Base-by-base conservation (phyloP, 228 moss, liverwort and hornwort species). In the Sphagnum fallax region DNA sequence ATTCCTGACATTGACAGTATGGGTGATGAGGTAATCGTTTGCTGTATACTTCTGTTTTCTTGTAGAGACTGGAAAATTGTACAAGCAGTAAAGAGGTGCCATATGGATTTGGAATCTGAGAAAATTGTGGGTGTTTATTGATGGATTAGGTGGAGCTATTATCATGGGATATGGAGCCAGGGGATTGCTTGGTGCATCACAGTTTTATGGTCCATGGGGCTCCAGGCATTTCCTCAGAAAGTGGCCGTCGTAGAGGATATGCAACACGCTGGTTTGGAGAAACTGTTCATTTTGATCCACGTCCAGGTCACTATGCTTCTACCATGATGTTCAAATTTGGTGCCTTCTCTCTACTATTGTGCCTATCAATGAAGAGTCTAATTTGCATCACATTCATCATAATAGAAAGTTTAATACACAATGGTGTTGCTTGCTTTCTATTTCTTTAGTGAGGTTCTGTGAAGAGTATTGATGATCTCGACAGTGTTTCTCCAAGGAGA, bases 201-300 rank as follows among this genome's bases (percentile, higher is more conserved):
- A 93, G 97, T 77, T 98, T 91, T 73, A 73, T 93, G 12, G 91
- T 98, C 67, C 97, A 98, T 79, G 97, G 97, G 60, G 90, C 97
- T 67, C 93, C 97, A 51, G 97, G 97, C 65, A 86, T 98, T 75
- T 88, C 89, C 65, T 66, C 87, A 9, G 80, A 75, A 69, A 87
- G 82, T 78, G 78, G 72, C 65, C 90, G 97, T 16, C 93, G 97
- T 48, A 85, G 97, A 66, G 97, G 88, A 5, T 98, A 98, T 77
- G 93, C 88, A 76, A 93, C 97, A 61, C 97, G 97, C 58, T 98
- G 93, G 93, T 90, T 92, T 62, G 97, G 97, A 64, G 93, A 98
- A 69, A 73, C 76, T 63, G 93, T 93, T 59, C 65, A 72, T 47
- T 98, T 88, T 79, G 97, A 93, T 83, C 91, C 97, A 63, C 93